Evolutionary conservation across 208 protist genomes (phyloP), one percentile per base, ranked within the genome.

Genomic region (Acanthamoeba culbertsoni): DNA sequence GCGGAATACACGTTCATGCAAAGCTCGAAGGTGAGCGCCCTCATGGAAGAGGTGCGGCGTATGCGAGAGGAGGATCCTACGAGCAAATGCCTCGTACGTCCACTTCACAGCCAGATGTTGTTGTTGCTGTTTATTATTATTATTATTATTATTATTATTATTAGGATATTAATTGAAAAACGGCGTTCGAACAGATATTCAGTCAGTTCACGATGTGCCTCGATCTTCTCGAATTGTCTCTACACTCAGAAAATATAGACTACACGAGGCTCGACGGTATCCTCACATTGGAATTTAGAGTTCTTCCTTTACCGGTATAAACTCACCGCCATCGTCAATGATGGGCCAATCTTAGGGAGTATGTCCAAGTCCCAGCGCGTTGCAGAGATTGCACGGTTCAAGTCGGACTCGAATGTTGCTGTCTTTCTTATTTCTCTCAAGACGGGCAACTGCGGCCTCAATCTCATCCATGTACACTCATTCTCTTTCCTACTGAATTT

Each of bases 121-220:
- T 28, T 18, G 12, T 3, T 35, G n/a, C 62, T 31, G n/a, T 0
- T 31, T 37, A 12, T 0, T 0, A 2, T 7, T 2, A 28, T 16
- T 14, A 45, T 42, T 5, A 14, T 28, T 7, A 18, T 20, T 28
- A 28, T 31, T 8, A 65, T 12, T 18, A 18, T 31, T 55, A 55
- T 55, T 18, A 55, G n/a, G n/a, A n/a, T n/a, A 55, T 18, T 63
- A n/a, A 33, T 28, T 63, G 23, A 7, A 7, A 14, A 63, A 63
- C 31, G 23, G 20, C 5, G 4, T n/a, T 7, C 55, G 20, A 8
- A 35, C 53, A 82, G 71, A 82, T 82, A 35, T 92, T 92, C 63
- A 92, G 86, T 20, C 86, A 92, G 59, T 92, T 92, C 31, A 92
- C 86, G 18, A 92, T 92, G 86, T 92, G 86, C 40, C 62, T 92